Evolutionary conservation across 192 early-diverging fungal genomes (phyloP).

Genomic region (Backusella tarrabulga): DNA sequence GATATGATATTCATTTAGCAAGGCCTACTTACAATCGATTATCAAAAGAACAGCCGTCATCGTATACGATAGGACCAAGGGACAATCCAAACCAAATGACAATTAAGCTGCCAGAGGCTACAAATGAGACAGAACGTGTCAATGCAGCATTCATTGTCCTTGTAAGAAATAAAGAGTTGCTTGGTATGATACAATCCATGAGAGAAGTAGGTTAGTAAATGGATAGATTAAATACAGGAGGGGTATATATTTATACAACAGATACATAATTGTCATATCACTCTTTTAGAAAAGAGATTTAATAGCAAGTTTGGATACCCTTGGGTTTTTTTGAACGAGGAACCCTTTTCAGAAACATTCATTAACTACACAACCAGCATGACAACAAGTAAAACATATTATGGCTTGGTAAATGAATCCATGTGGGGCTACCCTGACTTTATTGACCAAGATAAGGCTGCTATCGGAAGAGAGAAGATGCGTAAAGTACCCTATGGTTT

Average conservation of each 20-base stretch:
- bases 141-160: constrained; percentile 46
- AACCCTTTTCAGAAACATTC: constrained; percentile 72
- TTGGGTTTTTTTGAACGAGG: constrained; percentile 83
- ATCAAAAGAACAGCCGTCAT: neutral
- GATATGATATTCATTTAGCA: neutral
- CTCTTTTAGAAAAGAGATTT: constrained; percentile 58
- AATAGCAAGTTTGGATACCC: constrained; percentile 77
- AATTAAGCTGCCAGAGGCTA: constrained; percentile 1
- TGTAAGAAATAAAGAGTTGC: constrained; percentile 67
- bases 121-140: constrained; percentile 13
- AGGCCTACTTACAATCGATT: neutral
- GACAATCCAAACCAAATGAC: constrained; percentile 12
- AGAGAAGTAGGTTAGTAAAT: constrained; percentile 54
- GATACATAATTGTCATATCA: neutral
- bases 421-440: constrained; percentile 76
- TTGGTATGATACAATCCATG: constrained; percentile 56
- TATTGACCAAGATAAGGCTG: constrained; percentile 67
- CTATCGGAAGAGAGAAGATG: constrained; percentile 40
- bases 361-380: constrained; percentile 45
- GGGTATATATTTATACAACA: neutral
- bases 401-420: constrained; percentile 64
- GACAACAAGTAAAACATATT: constrained; percentile 56
- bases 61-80: constrained; percentile 15
- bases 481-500: constrained; percentile 64
- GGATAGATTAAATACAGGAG: neutral